phyloP scores from a whole-genome alignment of 345 rosid genomes.

The Boechera stricta region DNA sequence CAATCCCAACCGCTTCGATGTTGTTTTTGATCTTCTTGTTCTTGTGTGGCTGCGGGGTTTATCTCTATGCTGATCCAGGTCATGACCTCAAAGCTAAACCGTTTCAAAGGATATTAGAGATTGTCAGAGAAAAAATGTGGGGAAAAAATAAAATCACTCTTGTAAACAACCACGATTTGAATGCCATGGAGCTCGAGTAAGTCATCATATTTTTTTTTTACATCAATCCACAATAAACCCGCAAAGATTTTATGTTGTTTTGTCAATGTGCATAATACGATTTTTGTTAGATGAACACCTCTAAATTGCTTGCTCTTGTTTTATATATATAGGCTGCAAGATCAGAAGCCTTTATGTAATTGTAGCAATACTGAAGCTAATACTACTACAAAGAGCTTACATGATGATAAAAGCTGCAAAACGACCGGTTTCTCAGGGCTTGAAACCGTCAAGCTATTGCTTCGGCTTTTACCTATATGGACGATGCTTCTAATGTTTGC shows the following conservation, averaged over 20 bases:
- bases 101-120: constrained; percentile 38
- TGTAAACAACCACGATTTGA: constrained; percentile 46
- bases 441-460: constrained; percentile 54
- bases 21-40: constrained; percentile 57
- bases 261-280: not conserved
- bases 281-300: not conserved
- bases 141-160: constrained; percentile 51
- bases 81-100: constrained; percentile 33
- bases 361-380: constrained; percentile 37
- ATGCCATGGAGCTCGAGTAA: constrained; percentile 77
- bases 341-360: constrained; percentile 67
- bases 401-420: constrained; percentile 34
- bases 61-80: constrained; percentile 48
- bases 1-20: constrained; percentile 83
- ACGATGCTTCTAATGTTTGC: constrained; percentile 89
- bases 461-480: constrained; percentile 85
- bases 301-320: constrained; percentile 20
- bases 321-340: constrained; percentile 64
- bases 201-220: constrained; percentile 37
- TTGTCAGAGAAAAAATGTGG: constrained; percentile 48
- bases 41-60: constrained; percentile 64
- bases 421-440: constrained; percentile 31
- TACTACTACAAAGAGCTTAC: constrained; percentile 23
- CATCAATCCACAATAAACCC: not conserved
- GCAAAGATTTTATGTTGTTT: too few species aligned